Conservation (phyloP, 2,329 filamentous ascomycete genomes). For the Colletotrichum musicola region DNA sequence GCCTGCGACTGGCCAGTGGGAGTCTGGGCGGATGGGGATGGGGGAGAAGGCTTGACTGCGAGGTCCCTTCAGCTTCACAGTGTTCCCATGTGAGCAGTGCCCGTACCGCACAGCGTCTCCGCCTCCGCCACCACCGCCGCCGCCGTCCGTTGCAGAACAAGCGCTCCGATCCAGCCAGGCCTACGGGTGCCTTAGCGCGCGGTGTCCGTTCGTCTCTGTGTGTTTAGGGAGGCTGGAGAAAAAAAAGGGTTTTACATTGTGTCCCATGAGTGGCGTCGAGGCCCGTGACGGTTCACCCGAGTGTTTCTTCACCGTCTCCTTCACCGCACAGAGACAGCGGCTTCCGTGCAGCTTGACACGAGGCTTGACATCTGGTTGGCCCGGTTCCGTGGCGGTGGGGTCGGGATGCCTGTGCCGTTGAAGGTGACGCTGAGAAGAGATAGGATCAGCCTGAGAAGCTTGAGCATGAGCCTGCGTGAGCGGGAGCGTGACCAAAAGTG, state of each 20-base stretch:
- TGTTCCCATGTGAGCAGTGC: too few species aligned
- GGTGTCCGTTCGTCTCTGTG: neutral
- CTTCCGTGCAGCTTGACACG: slow-evolving; percentile 16
- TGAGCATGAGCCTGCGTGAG: neutral
- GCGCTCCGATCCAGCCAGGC: slow-evolving; percentile 2
- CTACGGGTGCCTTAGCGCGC: neutral
- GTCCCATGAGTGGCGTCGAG: slow-evolving; percentile 27
- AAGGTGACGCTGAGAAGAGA: slow-evolving; percentile 15
- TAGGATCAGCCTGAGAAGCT: slow-evolving; percentile 22
- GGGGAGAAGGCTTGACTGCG: slow-evolving; percentile 10
- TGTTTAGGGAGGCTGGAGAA: slow-evolving; percentile 13
- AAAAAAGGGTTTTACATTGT: slow-evolving; percentile 21
- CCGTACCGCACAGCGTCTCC: too few species aligned
- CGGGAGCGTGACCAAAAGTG: slow-evolving; percentile 6
- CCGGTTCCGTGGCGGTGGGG: slow-evolving; percentile 3
- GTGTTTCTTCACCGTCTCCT: slow-evolving; percentile 5
- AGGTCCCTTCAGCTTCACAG: neutral
- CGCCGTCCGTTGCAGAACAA: neutral
- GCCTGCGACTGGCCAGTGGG: neutral
- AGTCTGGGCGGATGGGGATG: slow-evolving; percentile 6
- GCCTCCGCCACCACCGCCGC: neutral
- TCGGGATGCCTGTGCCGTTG: slow-evolving; percentile 2
- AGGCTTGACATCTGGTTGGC: slow-evolving; percentile 17
- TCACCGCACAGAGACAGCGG: slow-evolving; percentile 14
- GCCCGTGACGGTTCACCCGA: slow-evolving; percentile 9